These are phyloP conservation scores for Aquilaria yunnanensis DNA, from an alignment of 345 rosid species.

Conservation along the genomic window DNA sequence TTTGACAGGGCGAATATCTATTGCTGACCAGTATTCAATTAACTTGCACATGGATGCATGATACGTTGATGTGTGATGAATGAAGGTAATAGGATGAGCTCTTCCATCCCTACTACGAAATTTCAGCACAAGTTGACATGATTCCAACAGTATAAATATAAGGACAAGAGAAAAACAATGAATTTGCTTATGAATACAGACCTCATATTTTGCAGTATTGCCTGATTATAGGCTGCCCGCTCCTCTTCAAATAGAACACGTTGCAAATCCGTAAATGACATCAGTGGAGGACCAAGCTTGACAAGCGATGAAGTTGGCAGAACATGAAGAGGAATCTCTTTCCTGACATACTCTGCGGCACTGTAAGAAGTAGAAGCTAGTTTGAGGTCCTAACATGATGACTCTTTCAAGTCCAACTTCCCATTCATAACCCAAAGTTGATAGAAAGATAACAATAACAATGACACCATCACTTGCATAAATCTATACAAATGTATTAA, in stretches of 20 bases:
- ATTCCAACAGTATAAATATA: background rate
- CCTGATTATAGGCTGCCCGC: conserved; percentile 76
- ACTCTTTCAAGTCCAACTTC: background rate
- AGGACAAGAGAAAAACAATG: conserved; percentile 8
- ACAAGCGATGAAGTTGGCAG: conserved; percentile 66
- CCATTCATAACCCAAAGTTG: too few relatives aligned
- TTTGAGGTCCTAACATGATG: conserved; percentile 16
- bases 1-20: conserved; percentile 4
- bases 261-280: conserved; percentile 83
- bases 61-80: conserved; percentile 92
- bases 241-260: conserved; percentile 84
- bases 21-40: conserved; percentile 86
- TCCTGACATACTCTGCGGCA: conserved; percentile 78
- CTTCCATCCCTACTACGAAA: conserved; percentile 52
- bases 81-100: conserved; percentile 82
- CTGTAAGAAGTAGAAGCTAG: conserved; percentile 33
- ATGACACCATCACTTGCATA: too few relatives aligned
- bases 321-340: conserved; percentile 84
- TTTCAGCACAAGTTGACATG: conserved; percentile 7
- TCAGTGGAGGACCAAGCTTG: conserved; percentile 68
- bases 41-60: conserved; percentile 96
- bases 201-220: conserved; percentile 69
- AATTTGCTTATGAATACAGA: conserved; percentile 10
- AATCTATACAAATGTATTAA: too few relatives aligned
- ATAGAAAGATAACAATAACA: too few relatives aligned